A percentile compares a stretch with the other conserved stretches of the same genome.
Conservation (phyloP, 805 yeast species). For the Saturnispora serradocipensis region DNA sequence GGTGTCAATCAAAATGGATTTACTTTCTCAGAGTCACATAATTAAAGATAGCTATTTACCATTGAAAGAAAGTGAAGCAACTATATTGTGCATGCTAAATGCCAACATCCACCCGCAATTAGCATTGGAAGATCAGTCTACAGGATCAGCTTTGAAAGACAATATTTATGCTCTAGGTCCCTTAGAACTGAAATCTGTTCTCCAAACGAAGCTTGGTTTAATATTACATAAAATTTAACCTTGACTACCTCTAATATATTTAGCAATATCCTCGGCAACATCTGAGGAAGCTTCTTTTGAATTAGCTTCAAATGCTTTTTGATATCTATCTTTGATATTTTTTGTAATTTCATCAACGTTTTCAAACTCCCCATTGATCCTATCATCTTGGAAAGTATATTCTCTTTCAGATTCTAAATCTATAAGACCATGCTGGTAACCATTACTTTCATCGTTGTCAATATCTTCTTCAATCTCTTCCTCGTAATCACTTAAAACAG, state of each 20-base stretch:
- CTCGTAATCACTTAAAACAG: constrained; percentile 44
- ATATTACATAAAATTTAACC: neutral
- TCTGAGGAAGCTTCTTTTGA: constrained; percentile 53
- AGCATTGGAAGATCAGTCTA: neutral
- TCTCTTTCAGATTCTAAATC: constrained; percentile 46
- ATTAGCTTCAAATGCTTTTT: constrained; percentile 57
- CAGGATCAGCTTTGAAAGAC: neutral
- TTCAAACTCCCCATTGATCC: constrained; percentile 46
- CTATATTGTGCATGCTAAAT: neutral
- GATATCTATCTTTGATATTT: constrained; percentile 58
- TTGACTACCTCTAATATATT: constrained; percentile 37
- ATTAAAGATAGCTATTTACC: neutral
- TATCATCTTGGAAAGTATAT: constrained; percentile 58
- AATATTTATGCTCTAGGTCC: constrained; percentile 4
- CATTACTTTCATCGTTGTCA: constrained; percentile 40
- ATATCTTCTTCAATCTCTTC: constrained; percentile 32
- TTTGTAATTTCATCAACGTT: constrained; percentile 42
- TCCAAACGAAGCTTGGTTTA: constrained; percentile 1
- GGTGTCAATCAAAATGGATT: constrained; percentile 1
- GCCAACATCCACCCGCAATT: constrained; percentile 1
- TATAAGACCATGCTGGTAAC: constrained; percentile 35
- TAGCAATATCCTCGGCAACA: constrained; percentile 67
- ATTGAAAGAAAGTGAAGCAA: neutral
- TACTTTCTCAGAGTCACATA: neutral
- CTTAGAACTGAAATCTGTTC: neutral